phyloP scores from a whole-genome alignment of 441 rosid species.

The Adansonia rubrostipa region DNA sequence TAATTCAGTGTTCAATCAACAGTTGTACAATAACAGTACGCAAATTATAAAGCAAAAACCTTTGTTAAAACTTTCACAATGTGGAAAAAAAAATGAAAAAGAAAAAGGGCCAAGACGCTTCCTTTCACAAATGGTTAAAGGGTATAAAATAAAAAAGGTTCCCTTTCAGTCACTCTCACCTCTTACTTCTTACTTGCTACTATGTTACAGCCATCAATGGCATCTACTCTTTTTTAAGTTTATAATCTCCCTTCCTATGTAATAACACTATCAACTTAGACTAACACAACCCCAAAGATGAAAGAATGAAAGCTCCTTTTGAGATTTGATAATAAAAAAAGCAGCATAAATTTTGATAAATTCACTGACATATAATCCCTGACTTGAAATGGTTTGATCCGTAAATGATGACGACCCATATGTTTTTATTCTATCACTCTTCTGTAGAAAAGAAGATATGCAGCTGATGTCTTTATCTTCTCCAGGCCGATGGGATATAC shows the following conservation, averaged over 20 bases:
- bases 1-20: constrained; percentile 31
- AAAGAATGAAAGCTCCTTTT: constrained; percentile 43
- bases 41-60: constrained; percentile 33
- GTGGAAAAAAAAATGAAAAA: not conserved
- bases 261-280: constrained; percentile 30
- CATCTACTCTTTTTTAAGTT: constrained; percentile 31
- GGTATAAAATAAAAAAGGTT: not conserved
- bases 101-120: constrained; percentile 16
- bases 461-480: constrained; percentile 92
- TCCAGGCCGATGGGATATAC: constrained; percentile 74
- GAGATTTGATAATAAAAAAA: constrained; percentile 23
- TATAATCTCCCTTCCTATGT: constrained; percentile 23
- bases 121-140: constrained; percentile 27
- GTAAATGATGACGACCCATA: constrained; percentile 15
- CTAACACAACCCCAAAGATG: constrained; percentile 33
- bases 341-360: constrained; percentile 30
- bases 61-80: constrained; percentile 22
- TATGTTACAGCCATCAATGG: constrained; percentile 47
- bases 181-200: constrained; percentile 33
- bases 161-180: constrained; percentile 28
- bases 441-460: constrained; percentile 95
- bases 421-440: constrained; percentile 62
- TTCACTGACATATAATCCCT: constrained; percentile 29
- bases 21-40: constrained; percentile 27
- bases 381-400: constrained; percentile 24